Conservation (phyloP, 1,284 basidiomycete genomes). For the Gomphus bonarii region DNA sequence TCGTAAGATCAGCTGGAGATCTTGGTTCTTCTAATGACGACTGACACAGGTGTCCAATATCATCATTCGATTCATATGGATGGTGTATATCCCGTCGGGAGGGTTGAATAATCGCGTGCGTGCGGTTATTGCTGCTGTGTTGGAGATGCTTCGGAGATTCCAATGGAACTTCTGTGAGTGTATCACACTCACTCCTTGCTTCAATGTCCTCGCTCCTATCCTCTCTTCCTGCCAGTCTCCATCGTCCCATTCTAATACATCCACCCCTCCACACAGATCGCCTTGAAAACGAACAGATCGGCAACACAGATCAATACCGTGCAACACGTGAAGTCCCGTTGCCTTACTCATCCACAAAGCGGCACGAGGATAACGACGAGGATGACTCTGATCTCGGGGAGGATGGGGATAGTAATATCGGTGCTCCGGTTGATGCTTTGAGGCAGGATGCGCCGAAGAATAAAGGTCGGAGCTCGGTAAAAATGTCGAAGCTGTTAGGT, state of each 20-base stretch:
- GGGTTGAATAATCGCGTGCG: constrained; percentile 45
- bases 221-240: constrained; percentile 9
- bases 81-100: constrained; percentile 60
- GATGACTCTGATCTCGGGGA: constrained; percentile 14
- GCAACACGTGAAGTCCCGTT: constrained; percentile 69
- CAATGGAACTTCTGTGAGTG: constrained; percentile 88
- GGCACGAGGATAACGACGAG: constrained; percentile 25
- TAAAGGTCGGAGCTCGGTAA: no score
- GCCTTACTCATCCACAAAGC: constrained; percentile 46
- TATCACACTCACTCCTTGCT: not conserved
- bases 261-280: constrained; percentile 37
- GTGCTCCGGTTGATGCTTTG: not conserved
- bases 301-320: constrained; percentile 81
- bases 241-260: not conserved
- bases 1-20: constrained; percentile 34
- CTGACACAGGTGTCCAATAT: constrained; percentile 53
- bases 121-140: constrained; percentile 56
- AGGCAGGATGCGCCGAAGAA: not conserved
- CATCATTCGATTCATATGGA: constrained; percentile 72
- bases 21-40: not conserved
- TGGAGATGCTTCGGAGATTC: constrained; percentile 76
- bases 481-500: no score
- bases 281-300: constrained; percentile 80
- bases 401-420: not conserved
- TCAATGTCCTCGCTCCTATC: not conserved